These are phyloP conservation scores for Colletotrichum aenigma DNA, from an alignment of 2,329 filamentous ascomycete genomes.

Conservation along the genomic window DNA sequence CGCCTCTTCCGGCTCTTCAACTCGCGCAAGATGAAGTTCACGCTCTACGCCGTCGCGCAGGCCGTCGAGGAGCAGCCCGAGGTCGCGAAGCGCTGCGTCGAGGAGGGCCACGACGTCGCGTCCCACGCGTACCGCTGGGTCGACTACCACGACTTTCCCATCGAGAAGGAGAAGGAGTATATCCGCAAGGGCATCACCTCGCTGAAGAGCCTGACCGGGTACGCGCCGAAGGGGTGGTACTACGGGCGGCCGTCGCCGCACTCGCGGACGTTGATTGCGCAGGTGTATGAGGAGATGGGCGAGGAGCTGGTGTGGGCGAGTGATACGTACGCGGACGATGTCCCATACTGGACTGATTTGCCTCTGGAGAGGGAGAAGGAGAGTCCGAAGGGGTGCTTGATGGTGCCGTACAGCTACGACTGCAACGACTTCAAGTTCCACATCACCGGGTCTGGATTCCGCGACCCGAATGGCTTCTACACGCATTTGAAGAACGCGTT, in stretches of 20 bases:
- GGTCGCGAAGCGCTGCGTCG: constrained; percentile 49
- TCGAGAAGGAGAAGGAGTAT: constrained; percentile 51
- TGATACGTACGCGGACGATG: constrained; percentile 58
- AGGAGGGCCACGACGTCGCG: constrained; percentile 54
- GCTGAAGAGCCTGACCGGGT: constrained; percentile 46
- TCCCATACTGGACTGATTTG: constrained; percentile 60
- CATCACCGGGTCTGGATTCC: constrained; percentile 45
- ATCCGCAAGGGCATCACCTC: constrained; percentile 46
- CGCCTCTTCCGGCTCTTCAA: constrained; percentile 53
- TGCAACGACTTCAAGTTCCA: constrained; percentile 56
- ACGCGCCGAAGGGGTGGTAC: constrained; percentile 53
- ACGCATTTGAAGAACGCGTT: constrained; percentile 55
- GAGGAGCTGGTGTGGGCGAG: constrained; percentile 52
- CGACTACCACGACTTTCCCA: constrained; percentile 49
- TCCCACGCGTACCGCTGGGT: constrained; percentile 56
- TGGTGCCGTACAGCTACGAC: constrained; percentile 60
- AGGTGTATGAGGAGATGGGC: constrained; percentile 57
- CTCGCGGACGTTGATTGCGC: constrained; percentile 47
- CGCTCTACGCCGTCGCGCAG: constrained; percentile 53
- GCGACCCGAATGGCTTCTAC: constrained; percentile 47
- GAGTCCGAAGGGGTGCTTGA: constrained; percentile 51
- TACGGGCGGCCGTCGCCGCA: constrained; percentile 50
- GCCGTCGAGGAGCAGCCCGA: constrained; percentile 52
- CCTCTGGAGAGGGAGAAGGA: constrained; percentile 46
- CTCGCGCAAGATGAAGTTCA: constrained; percentile 52